phyloP scores from a whole-genome alignment of 2,329 filamentous ascomycete genomes.

The Graphiopsis chlorocephala region DNA sequence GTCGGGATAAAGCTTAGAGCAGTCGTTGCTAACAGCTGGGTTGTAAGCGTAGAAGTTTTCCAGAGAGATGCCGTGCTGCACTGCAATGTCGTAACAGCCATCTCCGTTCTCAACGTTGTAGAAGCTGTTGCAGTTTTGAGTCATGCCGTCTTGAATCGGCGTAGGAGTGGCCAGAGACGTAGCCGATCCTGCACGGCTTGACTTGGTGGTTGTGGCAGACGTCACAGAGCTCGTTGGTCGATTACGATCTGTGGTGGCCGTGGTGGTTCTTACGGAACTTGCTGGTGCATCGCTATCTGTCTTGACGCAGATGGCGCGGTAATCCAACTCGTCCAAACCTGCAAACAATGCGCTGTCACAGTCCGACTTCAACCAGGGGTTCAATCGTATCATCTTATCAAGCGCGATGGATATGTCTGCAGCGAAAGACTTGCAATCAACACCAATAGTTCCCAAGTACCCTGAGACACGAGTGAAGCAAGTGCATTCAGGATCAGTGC shows the following conservation, averaged over 20 bases:
- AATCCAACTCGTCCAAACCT: neutral
- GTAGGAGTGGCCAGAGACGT: conserved; percentile 11
- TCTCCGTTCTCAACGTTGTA: conserved; percentile 11
- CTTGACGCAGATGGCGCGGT: neutral
- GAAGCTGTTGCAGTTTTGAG: conserved; percentile 13
- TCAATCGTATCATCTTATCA: neutral
- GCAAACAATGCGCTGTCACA: neutral
- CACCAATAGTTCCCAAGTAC: neutral
- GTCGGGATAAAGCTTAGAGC: conserved; percentile 1
- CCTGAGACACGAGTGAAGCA: neutral
- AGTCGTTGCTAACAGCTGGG: conserved; percentile 15
- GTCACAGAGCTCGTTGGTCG: neutral
- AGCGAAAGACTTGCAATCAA: neutral
- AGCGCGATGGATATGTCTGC: neutral
- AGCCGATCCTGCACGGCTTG: neutral
- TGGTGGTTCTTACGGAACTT: neutral
- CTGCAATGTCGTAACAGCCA: conserved; percentile 11
- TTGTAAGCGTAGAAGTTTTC: conserved; percentile 17
- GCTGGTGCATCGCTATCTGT: neutral
- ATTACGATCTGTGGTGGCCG: neutral
- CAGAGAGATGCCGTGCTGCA: conserved; percentile 8
- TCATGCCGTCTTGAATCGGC: conserved; percentile 10
- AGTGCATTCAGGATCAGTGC: neutral
- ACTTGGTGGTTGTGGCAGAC: neutral
- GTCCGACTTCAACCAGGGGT: neutral